Evolutionary conservation across 148 eudicot genomes (phyloP).

Genomic region (Diospyros lotus): DNA sequence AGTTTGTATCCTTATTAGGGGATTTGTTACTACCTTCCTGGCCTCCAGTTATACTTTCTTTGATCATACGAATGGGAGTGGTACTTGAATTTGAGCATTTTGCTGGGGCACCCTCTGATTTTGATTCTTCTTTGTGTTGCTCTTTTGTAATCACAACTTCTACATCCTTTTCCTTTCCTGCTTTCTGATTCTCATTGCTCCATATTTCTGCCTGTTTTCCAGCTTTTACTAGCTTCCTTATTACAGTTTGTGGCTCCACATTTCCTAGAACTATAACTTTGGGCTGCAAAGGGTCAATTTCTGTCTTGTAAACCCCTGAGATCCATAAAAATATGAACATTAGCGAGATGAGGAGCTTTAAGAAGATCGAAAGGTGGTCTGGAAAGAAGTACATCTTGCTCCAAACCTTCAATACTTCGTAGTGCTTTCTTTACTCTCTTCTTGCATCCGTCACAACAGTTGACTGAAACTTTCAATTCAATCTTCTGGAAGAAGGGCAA

Average conservation of each 20-base stretch:
- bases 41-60: not conserved
- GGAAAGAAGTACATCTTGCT: conserved; percentile 1
- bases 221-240: not conserved
- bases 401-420: conserved; percentile 11
- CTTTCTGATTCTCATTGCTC: conserved; percentile 6
- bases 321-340: not conserved
- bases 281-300: conserved; percentile 12
- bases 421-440: conserved; percentile 10
- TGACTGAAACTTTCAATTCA: conserved; percentile 6
- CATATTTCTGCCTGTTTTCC: conserved; percentile 16
- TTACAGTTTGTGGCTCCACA: conserved; percentile 11
- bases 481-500: conserved; percentile 12
- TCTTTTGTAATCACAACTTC: not conserved
- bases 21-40: not conserved
- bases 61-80: not conserved
- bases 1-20: not conserved
- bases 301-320: conserved; percentile 13
- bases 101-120: conserved; percentile 2
- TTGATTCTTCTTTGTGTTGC: not conserved
- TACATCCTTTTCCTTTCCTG: not conserved
- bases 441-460: conserved; percentile 14
- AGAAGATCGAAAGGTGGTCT: not conserved
- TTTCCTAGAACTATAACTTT: conserved; percentile 10
- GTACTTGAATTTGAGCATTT: not conserved
- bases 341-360: not conserved